These are phyloP conservation scores for Thelonectria blattea DNA, from an alignment of 2,329 filamentous ascomycete genomes.

Conservation along the genomic window DNA sequence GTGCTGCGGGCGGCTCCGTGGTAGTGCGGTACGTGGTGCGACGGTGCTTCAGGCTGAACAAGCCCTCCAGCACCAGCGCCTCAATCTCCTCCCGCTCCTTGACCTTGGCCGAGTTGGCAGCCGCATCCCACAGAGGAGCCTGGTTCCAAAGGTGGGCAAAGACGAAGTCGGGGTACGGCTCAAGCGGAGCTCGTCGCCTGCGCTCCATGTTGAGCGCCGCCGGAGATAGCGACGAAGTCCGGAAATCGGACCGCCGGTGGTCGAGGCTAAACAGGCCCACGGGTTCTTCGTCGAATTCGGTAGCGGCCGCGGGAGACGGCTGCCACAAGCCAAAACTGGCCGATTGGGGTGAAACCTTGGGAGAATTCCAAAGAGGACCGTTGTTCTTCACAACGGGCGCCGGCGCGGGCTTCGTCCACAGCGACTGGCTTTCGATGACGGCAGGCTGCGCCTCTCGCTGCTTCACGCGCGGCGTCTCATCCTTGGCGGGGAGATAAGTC, in stretches of 20 bases:
- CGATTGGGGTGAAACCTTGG: slow-evolving; percentile 20
- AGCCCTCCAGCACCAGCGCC: slow-evolving; percentile 30
- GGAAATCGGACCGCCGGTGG: slow-evolving; percentile 35
- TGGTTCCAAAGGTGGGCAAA: slow-evolving; percentile 36
- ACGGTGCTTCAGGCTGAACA: slow-evolving; percentile 37
- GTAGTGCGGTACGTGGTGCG: slow-evolving; percentile 38
- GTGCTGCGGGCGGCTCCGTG: slow-evolving; percentile 33
- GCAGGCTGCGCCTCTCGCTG: slow-evolving; percentile 34
- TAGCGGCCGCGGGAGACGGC: slow-evolving; percentile 17
- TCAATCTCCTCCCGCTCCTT: slow-evolving; percentile 31
- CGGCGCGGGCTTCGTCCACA: slow-evolving; percentile 31
- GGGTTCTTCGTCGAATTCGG: slow-evolving; percentile 28
- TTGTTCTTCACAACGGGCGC: slow-evolving; percentile 23
- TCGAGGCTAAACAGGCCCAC: slow-evolving; percentile 35
- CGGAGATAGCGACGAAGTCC: slow-evolving; percentile 31
- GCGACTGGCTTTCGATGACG: slow-evolving; percentile 28
- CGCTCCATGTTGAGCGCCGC: slow-evolving; percentile 33
- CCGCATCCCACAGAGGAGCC: slow-evolving; percentile 35
- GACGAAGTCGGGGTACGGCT: slow-evolving; percentile 30
- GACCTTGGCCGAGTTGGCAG: slow-evolving; percentile 25
- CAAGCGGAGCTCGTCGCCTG: slow-evolving; percentile 25
- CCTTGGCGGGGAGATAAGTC: slow-evolving; percentile 31
- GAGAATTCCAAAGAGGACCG: slow-evolving; percentile 31
- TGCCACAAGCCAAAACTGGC: slow-evolving; percentile 36
- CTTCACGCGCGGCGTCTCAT: slow-evolving; percentile 33